phyloP scores from a whole-genome alignment of 169 alveolate species.

The Cryptosporidium felis region DNA sequence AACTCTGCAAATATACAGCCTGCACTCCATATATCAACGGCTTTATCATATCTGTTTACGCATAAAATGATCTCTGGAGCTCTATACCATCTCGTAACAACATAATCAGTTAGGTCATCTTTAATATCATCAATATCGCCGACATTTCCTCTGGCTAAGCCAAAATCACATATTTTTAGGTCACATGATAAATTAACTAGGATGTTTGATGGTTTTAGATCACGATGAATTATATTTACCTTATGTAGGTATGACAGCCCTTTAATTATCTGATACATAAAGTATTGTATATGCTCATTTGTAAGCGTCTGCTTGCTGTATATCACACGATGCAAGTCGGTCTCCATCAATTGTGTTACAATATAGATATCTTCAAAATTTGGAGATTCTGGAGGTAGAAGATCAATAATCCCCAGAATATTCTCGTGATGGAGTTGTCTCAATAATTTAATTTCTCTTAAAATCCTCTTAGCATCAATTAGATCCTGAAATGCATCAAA shows the following conservation, averaged over 20 bases:
- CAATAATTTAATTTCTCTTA: slow-evolving; percentile 88
- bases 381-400: slow-evolving; percentile 84
- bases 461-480: slow-evolving; percentile 88
- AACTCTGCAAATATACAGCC: slow-evolving; percentile 94
- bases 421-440: slow-evolving; percentile 83
- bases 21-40: slow-evolving; percentile 93
- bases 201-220: slow-evolving; percentile 83
- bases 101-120: slow-evolving; percentile 81
- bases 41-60: slow-evolving; percentile 85
- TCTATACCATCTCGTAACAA: slow-evolving; percentile 93
- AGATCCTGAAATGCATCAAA: slow-evolving; percentile 88
- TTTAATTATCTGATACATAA: slow-evolving; percentile 83
- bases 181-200: slow-evolving; percentile 85
- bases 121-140: slow-evolving; percentile 71
- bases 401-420: slow-evolving; percentile 79
- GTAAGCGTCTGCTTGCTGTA: slow-evolving; percentile 88
- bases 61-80: slow-evolving; percentile 92
- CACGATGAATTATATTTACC: slow-evolving; percentile 87
- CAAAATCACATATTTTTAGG: slow-evolving; percentile 87
- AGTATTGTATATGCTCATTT: slow-evolving; percentile 91
- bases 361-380: slow-evolving; percentile 86
- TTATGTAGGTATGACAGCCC: slow-evolving; percentile 85
- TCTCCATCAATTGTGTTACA: slow-evolving; percentile 91
- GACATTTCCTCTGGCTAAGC: slow-evolving; percentile 86
- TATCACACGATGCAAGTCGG: slow-evolving; percentile 90